Percentiles rank a stretch among this genome's conserved stretches.
Evolutionary conservation across 2,329 filamentous ascomycete genomes (phyloP).

Genomic region (Magnaporthiopsis poae): DNA sequence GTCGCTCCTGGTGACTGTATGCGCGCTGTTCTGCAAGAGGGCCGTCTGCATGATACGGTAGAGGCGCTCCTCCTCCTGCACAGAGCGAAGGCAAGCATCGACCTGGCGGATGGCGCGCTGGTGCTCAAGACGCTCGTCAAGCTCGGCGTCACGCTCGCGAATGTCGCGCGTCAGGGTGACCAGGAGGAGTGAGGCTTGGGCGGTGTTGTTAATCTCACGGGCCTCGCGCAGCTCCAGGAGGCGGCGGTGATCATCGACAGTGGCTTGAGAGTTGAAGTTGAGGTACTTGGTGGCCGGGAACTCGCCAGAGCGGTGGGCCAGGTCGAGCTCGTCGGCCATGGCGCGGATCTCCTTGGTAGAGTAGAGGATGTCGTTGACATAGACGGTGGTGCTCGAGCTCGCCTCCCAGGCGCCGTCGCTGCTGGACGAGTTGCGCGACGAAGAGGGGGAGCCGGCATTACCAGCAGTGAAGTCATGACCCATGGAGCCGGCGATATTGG

Average conservation of each 20-base stretch:
- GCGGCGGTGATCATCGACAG: conserved; percentile 5
- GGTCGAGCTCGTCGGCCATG: conserved; percentile 6
- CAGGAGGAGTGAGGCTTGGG: background rate
- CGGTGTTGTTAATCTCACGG: background rate
- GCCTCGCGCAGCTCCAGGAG: conserved; percentile 3
- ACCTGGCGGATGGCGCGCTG: conserved; percentile 3
- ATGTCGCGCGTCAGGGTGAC: conserved; percentile 5
- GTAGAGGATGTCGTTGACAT: conserved; percentile 7
- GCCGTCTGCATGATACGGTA: conserved; percentile 8
- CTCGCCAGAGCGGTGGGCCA: conserved; percentile 5
- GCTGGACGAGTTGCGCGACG: conserved; percentile 1
- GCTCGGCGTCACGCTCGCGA: conserved; percentile 5
- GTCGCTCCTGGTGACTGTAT: conserved; percentile 3
- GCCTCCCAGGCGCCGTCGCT: conserved; percentile 1
- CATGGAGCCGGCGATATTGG: background rate
- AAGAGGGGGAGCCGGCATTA: background rate
- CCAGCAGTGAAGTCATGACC: background rate
- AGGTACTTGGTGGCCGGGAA: conserved; percentile 7
- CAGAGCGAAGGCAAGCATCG: conserved; percentile 6
- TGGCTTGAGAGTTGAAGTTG: conserved; percentile 5
- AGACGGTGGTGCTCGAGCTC: conserved; percentile 2
- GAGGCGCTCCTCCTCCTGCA: conserved; percentile 4
- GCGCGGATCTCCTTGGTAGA: conserved; percentile 3
- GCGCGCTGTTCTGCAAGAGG: conserved; percentile 1
- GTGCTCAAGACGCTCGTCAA: conserved; percentile 5